Conservation (phyloP, 1,284 basidiomycete genomes). For the Coniferiporia sulphurascens region DNA sequence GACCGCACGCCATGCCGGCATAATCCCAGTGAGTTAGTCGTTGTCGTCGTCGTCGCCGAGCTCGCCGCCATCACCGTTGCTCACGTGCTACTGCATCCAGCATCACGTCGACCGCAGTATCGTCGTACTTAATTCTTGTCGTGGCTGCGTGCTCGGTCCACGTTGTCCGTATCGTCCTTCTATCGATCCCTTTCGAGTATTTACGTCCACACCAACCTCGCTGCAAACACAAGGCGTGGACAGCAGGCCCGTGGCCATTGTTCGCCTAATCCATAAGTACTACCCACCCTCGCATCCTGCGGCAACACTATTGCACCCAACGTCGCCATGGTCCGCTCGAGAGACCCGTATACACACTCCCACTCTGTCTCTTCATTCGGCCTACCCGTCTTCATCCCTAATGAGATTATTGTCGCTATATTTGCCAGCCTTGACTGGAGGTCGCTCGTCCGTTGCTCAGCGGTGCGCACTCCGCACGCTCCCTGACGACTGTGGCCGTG, state of each 20-base stretch:
- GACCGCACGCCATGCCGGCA: too few relatives aligned
- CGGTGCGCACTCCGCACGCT: slow-evolving; percentile 21
- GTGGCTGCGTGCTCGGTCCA: not conserved
- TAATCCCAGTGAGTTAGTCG: not conserved
- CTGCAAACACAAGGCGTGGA: not conserved
- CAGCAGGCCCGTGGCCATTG: not conserved
- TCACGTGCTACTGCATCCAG: not conserved
- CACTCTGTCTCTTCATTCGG: not conserved
- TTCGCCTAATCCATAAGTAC: not conserved
- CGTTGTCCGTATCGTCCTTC: not conserved
- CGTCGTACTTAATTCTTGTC: not conserved
- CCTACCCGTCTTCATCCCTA: slow-evolving; percentile 21
- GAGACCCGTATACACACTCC: not conserved
- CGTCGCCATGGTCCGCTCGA: not conserved
- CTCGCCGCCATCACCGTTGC: not conserved
- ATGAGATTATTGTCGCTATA: slow-evolving; percentile 26
- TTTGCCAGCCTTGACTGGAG: slow-evolving; percentile 23
- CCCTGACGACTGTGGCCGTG: not conserved
- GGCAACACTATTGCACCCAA: too few relatives aligned
- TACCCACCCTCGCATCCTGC: too few relatives aligned
- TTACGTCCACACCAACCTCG: too few relatives aligned
- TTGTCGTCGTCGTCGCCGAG: not conserved
- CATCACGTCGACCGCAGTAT: not conserved
- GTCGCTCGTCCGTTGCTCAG: slow-evolving; percentile 22
- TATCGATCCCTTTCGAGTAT: not conserved